phyloP scores from a whole-genome alignment of 2,329 filamentous ascomycete genomes.

The Neopestalotiopsis sp. region DNA sequence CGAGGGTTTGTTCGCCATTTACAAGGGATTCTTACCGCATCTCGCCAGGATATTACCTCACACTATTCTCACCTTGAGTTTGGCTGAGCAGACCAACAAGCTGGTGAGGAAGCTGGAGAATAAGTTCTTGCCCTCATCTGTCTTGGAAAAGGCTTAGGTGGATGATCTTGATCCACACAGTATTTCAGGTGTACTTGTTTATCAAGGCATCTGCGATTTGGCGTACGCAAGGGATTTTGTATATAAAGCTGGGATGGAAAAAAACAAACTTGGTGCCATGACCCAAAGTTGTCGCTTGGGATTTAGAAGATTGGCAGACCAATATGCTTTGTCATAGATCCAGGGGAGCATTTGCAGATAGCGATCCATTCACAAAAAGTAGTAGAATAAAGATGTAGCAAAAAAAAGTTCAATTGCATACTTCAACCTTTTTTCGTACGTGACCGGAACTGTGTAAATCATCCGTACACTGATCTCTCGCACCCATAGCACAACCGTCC shows the following conservation, averaged over 20 bases:
- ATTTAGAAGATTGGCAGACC: background rate
- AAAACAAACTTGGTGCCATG: background rate
- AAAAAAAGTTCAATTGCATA: background rate
- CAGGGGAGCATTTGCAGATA: background rate
- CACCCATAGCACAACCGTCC: constrained; percentile 73
- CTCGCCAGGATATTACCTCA: constrained; percentile 93
- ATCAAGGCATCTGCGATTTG: background rate
- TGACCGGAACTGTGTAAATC: background rate
- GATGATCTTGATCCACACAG: background rate
- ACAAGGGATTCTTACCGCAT: constrained; percentile 97
- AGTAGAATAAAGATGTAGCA: background rate
- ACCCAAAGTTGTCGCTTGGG: background rate
- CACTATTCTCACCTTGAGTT: constrained; percentile 88
- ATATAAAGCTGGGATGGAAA: background rate
- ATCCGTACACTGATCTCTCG: constrained; percentile 63
- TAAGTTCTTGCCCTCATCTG: constrained; percentile 51
- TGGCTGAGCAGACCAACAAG: constrained; percentile 98
- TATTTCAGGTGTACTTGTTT: background rate
- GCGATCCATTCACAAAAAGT: background rate
- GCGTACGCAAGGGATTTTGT: background rate
- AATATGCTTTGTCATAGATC: constrained; percentile 2
- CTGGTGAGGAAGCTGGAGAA: constrained; percentile 79
- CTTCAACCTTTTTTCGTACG: background rate
- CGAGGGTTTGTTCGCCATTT: constrained; percentile 89
- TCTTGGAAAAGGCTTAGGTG: constrained; percentile 35